Conservation (phyloP, 2,329 filamentous ascomycete species). For the Colletotrichum sp. region DNA sequence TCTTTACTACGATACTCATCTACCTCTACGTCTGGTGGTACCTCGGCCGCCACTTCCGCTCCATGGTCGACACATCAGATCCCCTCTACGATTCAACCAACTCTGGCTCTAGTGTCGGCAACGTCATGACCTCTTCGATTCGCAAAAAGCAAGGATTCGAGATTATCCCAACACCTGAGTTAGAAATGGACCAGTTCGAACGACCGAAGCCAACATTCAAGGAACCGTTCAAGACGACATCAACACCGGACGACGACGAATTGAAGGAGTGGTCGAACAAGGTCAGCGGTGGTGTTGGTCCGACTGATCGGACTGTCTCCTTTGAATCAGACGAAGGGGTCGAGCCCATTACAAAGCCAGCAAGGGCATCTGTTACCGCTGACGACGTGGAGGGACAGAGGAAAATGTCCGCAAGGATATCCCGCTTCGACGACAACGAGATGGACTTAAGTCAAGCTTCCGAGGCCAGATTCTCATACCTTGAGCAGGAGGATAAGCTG, state of each 20-base stretch:
- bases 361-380: neutral
- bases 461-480: slow-evolving; percentile 14
- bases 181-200: slow-evolving; percentile 17
- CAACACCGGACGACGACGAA: neutral
- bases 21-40: slow-evolving; percentile 47
- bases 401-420: slow-evolving; percentile 14
- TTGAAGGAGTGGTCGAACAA: neutral
- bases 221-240: neutral
- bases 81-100: neutral
- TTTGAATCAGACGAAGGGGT: neutral
- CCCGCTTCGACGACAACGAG: slow-evolving; percentile 5
- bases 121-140: neutral
- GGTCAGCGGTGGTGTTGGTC: neutral
- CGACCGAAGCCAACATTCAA: neutral
- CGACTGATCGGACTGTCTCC: neutral
- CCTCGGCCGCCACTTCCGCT: slow-evolving; percentile 28
- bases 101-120: neutral
- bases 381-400: neutral
- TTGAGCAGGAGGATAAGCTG: slow-evolving; percentile 16
- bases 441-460: slow-evolving; percentile 16
- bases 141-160: slow-evolving; percentile 16
- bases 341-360: neutral
- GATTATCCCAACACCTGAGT: neutral
- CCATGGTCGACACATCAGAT: slow-evolving; percentile 14
- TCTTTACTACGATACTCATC: slow-evolving; percentile 41